These are phyloP conservation scores for Triticum urartu DNA, from an alignment of 176 grass and related monocot genomes.

Conservation along the genomic window DNA sequence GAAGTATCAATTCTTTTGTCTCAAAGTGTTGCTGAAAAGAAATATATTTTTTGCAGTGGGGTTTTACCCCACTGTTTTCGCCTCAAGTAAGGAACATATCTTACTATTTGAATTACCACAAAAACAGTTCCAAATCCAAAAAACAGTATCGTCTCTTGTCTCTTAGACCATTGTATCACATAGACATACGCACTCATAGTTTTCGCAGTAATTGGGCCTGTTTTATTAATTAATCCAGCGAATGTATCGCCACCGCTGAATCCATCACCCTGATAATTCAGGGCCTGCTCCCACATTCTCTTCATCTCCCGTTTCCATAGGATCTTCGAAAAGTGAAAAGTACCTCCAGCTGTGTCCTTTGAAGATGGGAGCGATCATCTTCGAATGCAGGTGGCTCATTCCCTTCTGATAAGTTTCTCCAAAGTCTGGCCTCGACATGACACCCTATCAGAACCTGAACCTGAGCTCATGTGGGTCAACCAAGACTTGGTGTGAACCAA, in stretches of 20 bases:
- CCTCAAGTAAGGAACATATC: too few relatives aligned
- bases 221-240: slow-evolving; percentile 5
- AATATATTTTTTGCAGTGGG: too few relatives aligned
- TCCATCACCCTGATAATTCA: neutral
- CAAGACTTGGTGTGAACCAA: neutral
- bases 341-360: neutral
- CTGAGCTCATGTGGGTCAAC: neutral
- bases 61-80: too few relatives aligned
- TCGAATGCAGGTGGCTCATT: too few relatives aligned
- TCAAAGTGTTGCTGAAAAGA: too few relatives aligned
- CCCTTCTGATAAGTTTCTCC: neutral
- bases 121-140: too few relatives aligned
- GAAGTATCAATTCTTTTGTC: too few relatives aligned
- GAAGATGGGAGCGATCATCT: neutral
- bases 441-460: neutral
- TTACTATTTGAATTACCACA: too few relatives aligned
- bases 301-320: neutral
- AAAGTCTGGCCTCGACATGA: neutral
- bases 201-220: slow-evolving; percentile 30
- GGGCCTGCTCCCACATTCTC: slow-evolving; percentile 7
- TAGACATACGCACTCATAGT: neutral
- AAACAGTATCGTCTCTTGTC: too few relatives aligned
- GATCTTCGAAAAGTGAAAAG: neutral
- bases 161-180: too few relatives aligned
- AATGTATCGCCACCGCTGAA: neutral